phyloP scores from a whole-genome alignment of 2,329 filamentous ascomycete genomes.

The Teratosphaeria viscida region DNA sequence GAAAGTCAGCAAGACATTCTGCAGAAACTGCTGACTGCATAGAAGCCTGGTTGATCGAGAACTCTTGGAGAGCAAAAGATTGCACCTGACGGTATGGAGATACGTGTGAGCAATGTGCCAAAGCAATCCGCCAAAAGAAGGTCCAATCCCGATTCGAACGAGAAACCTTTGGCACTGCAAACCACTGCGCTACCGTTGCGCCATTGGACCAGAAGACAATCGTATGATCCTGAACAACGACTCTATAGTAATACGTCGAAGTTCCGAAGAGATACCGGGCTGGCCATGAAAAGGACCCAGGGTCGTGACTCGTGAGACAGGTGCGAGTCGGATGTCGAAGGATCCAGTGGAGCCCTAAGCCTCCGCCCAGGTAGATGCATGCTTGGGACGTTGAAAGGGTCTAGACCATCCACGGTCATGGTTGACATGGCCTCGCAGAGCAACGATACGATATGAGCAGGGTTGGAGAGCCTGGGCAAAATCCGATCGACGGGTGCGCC shows the following conservation, averaged over 20 bases:
- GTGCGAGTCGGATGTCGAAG: background rate
- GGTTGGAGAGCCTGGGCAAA: background rate
- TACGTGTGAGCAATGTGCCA: background rate
- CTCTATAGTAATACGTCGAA: background rate
- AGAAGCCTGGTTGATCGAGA: background rate
- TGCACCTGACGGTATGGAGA: background rate
- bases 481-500: background rate
- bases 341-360: background rate
- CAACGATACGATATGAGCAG: background rate
- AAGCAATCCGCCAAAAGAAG: background rate
- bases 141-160: constrained; percentile 1
- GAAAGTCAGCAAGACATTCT: background rate
- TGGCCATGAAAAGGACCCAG: background rate
- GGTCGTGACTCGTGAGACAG: background rate
- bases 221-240: background rate
- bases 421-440: too few relatives aligned
- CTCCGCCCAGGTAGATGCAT: background rate
- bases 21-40: background rate
- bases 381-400: too few relatives aligned
- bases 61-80: background rate
- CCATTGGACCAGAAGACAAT: background rate
- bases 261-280: background rate
- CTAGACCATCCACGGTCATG: too few relatives aligned
- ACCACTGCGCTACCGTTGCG: background rate
- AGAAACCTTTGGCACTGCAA: constrained; percentile 1